Base-by-base conservation (phyloP, 2,329 filamentous ascomycete genomes). In the Talaromyces sp. region DNA sequence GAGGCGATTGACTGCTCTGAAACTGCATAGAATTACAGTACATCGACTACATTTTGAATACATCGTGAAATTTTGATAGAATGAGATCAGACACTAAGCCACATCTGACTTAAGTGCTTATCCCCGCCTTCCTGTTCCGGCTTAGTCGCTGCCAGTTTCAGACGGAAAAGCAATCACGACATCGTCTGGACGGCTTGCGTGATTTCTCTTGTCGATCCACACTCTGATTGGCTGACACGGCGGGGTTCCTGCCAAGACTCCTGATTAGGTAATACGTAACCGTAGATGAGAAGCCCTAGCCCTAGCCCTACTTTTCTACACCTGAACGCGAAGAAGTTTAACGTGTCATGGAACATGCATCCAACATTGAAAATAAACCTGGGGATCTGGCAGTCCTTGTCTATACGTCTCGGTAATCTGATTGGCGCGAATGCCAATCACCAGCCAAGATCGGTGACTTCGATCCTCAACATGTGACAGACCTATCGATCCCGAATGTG, bases 101-200 rank as follows among this genome's bases (percentile, higher is more conserved):
- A 9, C 1, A 48, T 19, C n/a, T 19, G 45, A 13, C 8, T 28
- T 28, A 45, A 28, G 11, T 5, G 2, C 22, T 7, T 1, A 7
- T 3, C 3, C 15, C 3, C 11, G 3, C 6, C 11, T 4, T 10
- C 13, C 22, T 2, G 1, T 28, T 45, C n/a, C 6, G 22, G 45
- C 13, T 48, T 35, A 48, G 45, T n/a, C 5, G 45, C 19, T 28
- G 31, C 31, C 41, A 28, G n/a, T 40, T 41, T n/a, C 10, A 25
- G 36, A 10, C 40, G 36, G 15, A 25, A 40, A 36, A 40, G 45
- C 50, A 55, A 69, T 67, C 65, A 66, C 65, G 65, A 65, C 65
- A 67, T 66, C 56, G 56, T 43, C 57, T 60, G 56, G 54, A 48
- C 57, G 43, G 62, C 60, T 68, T 66, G 64, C 66, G 66, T 68